Evolutionary conservation across 129 eudicot species (phyloP).

Genomic region (Gnaphalium uliginosum): DNA sequence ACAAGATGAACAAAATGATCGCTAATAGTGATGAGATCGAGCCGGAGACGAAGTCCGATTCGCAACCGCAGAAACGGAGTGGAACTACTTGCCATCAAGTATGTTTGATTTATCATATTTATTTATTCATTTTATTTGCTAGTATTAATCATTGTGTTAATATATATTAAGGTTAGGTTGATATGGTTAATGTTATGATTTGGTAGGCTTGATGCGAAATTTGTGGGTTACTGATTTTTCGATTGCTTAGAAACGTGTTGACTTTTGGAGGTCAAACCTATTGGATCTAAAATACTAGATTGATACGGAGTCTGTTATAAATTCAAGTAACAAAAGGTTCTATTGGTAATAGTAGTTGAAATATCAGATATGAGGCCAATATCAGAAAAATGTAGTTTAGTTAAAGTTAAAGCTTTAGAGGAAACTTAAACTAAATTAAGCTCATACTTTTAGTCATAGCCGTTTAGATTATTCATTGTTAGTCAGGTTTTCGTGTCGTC

Average conservation of each 20-base stretch:
- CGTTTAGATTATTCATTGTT: not conserved
- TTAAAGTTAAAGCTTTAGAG: too few relatives aligned
- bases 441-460: too few relatives aligned
- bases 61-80: slow-evolving; percentile 43
- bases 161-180: not conserved
- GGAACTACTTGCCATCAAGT: slow-evolving; percentile 93
- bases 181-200: too few relatives aligned
- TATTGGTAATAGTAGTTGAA: not conserved
- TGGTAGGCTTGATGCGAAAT: too few relatives aligned
- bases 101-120: not conserved
- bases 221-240: not conserved
- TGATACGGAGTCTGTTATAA: not conserved
- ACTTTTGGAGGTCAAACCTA: not conserved
- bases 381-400: too few relatives aligned
- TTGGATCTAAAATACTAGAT: not conserved
- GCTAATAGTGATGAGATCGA: not conserved
- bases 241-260: not conserved
- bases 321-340: not conserved
- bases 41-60: not conserved
- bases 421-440: too few relatives aligned
- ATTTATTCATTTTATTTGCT: not conserved
- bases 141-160: not conserved
- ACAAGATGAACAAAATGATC: slow-evolving; percentile 13
- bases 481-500: not conserved
- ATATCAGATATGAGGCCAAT: too few relatives aligned